phyloP scores from a whole-genome alignment of 2,329 filamentous ascomycete genomes.

The Pseudogymnoascus sp. region DNA sequence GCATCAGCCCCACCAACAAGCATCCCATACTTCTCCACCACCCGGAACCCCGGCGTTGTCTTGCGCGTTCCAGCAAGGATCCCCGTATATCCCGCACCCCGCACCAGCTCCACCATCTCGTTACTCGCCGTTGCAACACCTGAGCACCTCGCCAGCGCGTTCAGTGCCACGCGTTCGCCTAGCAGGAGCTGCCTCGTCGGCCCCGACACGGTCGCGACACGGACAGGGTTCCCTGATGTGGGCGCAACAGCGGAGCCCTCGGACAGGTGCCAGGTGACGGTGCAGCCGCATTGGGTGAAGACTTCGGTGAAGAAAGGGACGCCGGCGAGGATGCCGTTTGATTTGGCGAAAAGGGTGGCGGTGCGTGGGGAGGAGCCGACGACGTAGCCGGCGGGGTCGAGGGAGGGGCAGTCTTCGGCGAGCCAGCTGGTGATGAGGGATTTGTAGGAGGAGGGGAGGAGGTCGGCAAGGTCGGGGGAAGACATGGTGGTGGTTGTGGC shows the following conservation, averaged over 20 bases:
- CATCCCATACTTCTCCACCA: slow-evolving; percentile 99
- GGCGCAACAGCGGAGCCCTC: slow-evolving; percentile 66
- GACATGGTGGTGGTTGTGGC: background rate
- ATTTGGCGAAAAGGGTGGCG: slow-evolving; percentile 62
- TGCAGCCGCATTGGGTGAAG: slow-evolving; percentile 81
- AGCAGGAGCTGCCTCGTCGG: slow-evolving; percentile 70
- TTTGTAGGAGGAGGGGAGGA: slow-evolving; percentile 82
- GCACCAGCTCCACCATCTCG: slow-evolving; percentile 46
- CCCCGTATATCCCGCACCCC: slow-evolving; percentile 66
- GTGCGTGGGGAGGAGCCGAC: slow-evolving; percentile 63
- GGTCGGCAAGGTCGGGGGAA: slow-evolving; percentile 49
- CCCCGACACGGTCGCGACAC: slow-evolving; percentile 74
- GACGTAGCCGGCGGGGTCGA: slow-evolving; percentile 96
- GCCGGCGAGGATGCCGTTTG: slow-evolving; percentile 75
- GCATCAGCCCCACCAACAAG: slow-evolving; percentile 85
- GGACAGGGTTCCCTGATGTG: slow-evolving; percentile 42
- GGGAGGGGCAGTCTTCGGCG: slow-evolving; percentile 89
- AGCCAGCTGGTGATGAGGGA: slow-evolving; percentile 75
- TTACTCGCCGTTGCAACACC: slow-evolving; percentile 71
- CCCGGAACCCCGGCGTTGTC: slow-evolving; percentile 88
- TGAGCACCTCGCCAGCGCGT: slow-evolving; percentile 82
- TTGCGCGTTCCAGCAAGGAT: slow-evolving; percentile 91
- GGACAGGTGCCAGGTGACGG: slow-evolving; percentile 76
- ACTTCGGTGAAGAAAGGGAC: slow-evolving; percentile 94
- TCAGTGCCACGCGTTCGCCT: slow-evolving; percentile 89